Percentiles rank a stretch among this genome's conserved stretches.
phyloP scores from a whole-genome alignment of 352 stramenopile genomes.

The Pythium dissimile region DNA sequence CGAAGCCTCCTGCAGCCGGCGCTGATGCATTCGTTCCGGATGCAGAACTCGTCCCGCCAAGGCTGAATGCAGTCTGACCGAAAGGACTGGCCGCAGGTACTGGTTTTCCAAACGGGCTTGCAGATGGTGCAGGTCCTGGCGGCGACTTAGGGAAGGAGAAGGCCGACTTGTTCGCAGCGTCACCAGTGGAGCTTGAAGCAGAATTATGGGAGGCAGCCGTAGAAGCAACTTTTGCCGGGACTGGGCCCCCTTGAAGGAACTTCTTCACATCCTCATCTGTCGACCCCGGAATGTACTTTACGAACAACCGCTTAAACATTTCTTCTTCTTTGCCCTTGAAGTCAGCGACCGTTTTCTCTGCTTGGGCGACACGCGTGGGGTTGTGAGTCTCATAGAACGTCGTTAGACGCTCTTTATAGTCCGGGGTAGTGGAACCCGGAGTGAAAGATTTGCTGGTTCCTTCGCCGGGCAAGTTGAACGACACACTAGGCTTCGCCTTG shows the following conservation, averaged over 20 bases:
- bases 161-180: background rate
- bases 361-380: constrained; percentile 34
- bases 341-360: constrained; percentile 48
- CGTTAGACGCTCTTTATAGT: constrained; percentile 50
- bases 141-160: constrained; percentile 16
- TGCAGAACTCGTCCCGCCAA: background rate
- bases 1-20: constrained; percentile 1
- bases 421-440: background rate
- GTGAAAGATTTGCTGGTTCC: too few species aligned
- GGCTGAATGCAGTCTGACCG: constrained; percentile 13
- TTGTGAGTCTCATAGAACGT: constrained; percentile 74
- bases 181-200: background rate
- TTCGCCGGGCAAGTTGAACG: constrained; percentile 11
- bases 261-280: constrained; percentile 56
- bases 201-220: constrained; percentile 6
- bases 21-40: background rate
- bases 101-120: constrained; percentile 30
- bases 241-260: constrained; percentile 47
- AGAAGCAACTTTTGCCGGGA: constrained; percentile 37
- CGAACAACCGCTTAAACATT: constrained; percentile 59
- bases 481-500: constrained; percentile 16
- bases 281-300: constrained; percentile 53
- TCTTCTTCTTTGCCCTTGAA: constrained; percentile 58
- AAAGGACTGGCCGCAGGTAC: constrained; percentile 6
- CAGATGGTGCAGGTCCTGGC: constrained; percentile 11